A percentile compares a stretch with the other conserved stretches of the same genome.
Evolutionary conservation across 176 grass and related monocot species (phyloP).

Genomic region (Puya raimondii): DNA sequence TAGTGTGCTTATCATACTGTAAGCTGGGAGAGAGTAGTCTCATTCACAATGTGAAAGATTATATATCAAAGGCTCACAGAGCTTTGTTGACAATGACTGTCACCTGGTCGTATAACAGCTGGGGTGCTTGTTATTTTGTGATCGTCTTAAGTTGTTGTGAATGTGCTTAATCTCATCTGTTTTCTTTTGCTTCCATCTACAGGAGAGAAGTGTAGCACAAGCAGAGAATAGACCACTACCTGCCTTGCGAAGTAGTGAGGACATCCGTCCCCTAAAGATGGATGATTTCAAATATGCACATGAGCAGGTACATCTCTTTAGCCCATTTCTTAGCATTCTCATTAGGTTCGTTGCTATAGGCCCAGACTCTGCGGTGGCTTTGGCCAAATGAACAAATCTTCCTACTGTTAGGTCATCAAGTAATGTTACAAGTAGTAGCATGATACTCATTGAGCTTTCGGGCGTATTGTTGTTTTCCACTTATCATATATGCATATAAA

Average conservation of each 20-base stretch:
- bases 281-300: constrained; percentile 78
- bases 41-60: neutral
- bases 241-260: constrained; percentile 39
- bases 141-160: neutral
- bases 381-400: neutral
- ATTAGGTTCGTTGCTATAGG: neutral
- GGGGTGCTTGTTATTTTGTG: neutral
- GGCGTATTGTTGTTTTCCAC: no score
- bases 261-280: constrained; percentile 54
- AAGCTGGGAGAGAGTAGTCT: neutral
- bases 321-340: neutral
- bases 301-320: constrained; percentile 53
- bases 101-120: neutral
- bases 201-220: constrained; percentile 63
- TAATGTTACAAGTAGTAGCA: no score
- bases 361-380: neutral
- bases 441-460: no score
- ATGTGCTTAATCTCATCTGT: neutral
- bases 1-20: neutral
- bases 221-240: constrained; percentile 53
- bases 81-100: neutral
- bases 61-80: neutral
- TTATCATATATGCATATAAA: no score
- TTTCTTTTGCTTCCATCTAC: constrained; percentile 16
- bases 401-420: no score